These are phyloP conservation scores for Rutstroemia sp. DNA, from an alignment of 2,329 filamentous ascomycete genomes.

Conservation along the genomic window DNA sequence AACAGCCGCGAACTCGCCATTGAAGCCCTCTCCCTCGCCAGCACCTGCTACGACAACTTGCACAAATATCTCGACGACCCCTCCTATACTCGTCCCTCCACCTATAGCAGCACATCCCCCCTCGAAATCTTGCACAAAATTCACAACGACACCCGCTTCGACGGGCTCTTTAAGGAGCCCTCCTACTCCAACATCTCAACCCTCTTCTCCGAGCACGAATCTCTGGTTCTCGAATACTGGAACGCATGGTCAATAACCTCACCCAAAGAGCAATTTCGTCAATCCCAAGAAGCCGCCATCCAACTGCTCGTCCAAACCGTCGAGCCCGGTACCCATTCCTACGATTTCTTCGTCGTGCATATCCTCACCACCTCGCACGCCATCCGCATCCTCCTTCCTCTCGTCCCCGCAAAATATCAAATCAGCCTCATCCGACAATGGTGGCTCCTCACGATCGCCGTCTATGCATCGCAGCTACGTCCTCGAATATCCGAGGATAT, in stretches of 20 bases:
- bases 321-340: conserved; percentile 50
- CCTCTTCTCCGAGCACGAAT: conserved; percentile 63
- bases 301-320: conserved; percentile 57
- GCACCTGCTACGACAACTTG: conserved; percentile 49
- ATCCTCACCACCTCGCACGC: conserved; percentile 82
- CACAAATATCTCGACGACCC: conserved; percentile 66
- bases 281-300: conserved; percentile 56
- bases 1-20: conserved; percentile 79
- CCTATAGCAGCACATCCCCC: conserved; percentile 53
- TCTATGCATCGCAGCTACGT: conserved; percentile 70
- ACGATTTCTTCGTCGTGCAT: conserved; percentile 80
- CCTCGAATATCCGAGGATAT: conserved; percentile 63
- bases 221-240: conserved; percentile 77
- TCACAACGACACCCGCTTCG: conserved; percentile 60
- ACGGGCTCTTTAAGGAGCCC: conserved; percentile 52
- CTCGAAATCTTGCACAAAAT: conserved; percentile 67
- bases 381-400: conserved; percentile 73
- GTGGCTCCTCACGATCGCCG: conserved; percentile 75
- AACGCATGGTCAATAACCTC: conserved; percentile 73
- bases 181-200: conserved; percentile 56
- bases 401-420: conserved; percentile 68
- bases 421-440: conserved; percentile 71
- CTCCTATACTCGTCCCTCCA: conserved; percentile 58
- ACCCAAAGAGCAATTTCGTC: conserved; percentile 65
- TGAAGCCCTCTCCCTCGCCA: conserved; percentile 70